Percentiles rank a stretch among this genome's conserved stretches.
phyloP scores from a whole-genome alignment of 2,329 filamentous ascomycete species.

The Microcyclosporella mali region DNA sequence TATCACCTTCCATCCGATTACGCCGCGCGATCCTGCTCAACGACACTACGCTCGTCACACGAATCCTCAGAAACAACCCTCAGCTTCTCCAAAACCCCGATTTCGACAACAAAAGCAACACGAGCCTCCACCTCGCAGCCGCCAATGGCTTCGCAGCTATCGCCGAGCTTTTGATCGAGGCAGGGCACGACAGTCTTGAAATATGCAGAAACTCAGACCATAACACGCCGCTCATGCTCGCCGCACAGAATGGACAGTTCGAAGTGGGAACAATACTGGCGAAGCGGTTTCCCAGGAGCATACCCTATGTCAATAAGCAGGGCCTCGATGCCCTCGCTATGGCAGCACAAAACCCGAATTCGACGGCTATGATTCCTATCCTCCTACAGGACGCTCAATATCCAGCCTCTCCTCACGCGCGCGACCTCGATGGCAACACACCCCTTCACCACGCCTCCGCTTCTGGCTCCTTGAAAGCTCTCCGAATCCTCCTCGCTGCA shows the following conservation, averaged over 20 bases:
- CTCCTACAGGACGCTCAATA: slow-evolving; percentile 29
- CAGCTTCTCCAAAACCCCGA: slow-evolving; percentile 72
- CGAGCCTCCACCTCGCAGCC: slow-evolving; percentile 74
- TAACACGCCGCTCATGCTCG: slow-evolving; percentile 77
- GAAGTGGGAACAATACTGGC: slow-evolving; percentile 68
- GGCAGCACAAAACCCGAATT: slow-evolving; percentile 27
- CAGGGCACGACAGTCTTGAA: slow-evolving; percentile 66
- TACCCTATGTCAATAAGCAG: slow-evolving; percentile 58
- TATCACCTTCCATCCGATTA: slow-evolving; percentile 68
- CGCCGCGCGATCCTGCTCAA: slow-evolving; percentile 75
- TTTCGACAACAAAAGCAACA: slow-evolving; percentile 68
- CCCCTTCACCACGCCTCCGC: slow-evolving; percentile 80
- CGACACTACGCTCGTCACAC: slow-evolving; percentile 65
- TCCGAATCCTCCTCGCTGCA: slow-evolving; percentile 69
- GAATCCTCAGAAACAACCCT: slow-evolving; percentile 70
- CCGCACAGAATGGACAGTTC: slow-evolving; percentile 61
- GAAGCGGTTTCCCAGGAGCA: slow-evolving; percentile 55
- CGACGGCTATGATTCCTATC: slow-evolving; percentile 40
- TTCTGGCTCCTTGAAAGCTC: slow-evolving; percentile 69
- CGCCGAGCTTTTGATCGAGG: slow-evolving; percentile 60
- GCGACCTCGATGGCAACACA: slow-evolving; percentile 72
- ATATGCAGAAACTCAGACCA: slow-evolving; percentile 72
- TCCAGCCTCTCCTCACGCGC: slow-evolving; percentile 28
- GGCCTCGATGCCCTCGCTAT: slow-evolving; percentile 61
- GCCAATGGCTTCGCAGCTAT: slow-evolving; percentile 65